Base-by-base conservation (phyloP, 2,329 filamentous ascomycete species). In the Periconia sp. region DNA sequence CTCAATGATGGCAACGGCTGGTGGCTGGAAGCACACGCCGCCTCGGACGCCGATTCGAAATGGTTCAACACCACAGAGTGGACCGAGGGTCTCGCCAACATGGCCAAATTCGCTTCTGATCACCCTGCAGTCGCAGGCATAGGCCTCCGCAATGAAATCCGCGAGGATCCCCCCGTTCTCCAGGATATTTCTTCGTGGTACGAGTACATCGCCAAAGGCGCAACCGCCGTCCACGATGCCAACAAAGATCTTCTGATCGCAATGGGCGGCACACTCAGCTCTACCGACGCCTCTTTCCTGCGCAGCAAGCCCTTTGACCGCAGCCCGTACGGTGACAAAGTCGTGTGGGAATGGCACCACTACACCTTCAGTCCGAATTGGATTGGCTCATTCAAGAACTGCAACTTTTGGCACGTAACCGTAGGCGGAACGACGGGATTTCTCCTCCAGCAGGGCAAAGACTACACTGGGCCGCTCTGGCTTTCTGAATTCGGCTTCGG, bases 311-410 rank as follows among this genome's bases (percentile, higher is more conserved):
- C 55, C 32, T 70, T 82, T 40, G 74, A 80, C 61, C 74, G 71
- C 32, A 61, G 61, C 3, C 69, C 59, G 9, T 56, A 36, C 22
- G 47, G 38, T 13, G 70, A 72, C 40, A 83, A 83, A 65, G 72
- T 78, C 45, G 79, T 82, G 10, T 83, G 79, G 78, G 80, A 83
- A 65, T 79, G 77, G 63, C 80, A 83, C 66, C 73, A 74, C 22
- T 83, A 83, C 69, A 71, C 69, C 36, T 57, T 56, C 34, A 46
- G 36, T 4, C 49, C 52, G 9, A 46, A 47, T 12, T 83, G 79
- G 65, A 80, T 78, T 18, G 67, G 63, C n/a, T 54, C 53, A 4
- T 52, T 51, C 52, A 49, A 50, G 22, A 68, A 66, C 54, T 83
- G 80, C 65, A 63, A 57, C 25, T 25, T 73, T 13, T 68, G 73